A percentile compares a stretch with the other conserved stretches of the same genome.
phyloP scores from a whole-genome alignment of 202 grass and related monocot genomes.

The Zoysia matrella region DNA sequence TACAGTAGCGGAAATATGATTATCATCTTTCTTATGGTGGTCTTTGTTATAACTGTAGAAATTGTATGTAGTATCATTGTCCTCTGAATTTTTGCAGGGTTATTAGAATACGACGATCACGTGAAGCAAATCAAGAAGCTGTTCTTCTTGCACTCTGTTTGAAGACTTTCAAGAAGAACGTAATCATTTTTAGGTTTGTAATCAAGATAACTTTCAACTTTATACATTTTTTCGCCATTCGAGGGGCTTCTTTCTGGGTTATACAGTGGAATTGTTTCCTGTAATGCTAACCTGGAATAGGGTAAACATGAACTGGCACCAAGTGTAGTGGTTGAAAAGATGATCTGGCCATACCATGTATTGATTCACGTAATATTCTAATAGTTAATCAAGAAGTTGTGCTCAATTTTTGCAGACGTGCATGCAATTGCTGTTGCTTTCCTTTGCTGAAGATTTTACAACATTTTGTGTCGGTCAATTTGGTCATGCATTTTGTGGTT shows the following conservation, averaged over 20 bases:
- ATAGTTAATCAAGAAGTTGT: background rate
- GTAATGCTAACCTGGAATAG: background rate
- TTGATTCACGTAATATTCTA: background rate
- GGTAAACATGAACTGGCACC: background rate
- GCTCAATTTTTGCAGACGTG: background rate
- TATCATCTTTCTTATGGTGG: conserved; percentile 4
- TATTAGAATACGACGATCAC: conserved; percentile 81
- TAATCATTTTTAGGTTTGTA: conserved; percentile 94
- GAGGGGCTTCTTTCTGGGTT: background rate
- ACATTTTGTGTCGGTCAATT: background rate
- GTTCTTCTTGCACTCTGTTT: conserved; percentile 96
- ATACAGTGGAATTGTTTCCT: background rate
- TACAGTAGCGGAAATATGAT: background rate
- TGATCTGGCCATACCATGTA: background rate
- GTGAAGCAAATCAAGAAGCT: conserved; percentile 91
- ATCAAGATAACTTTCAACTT: conserved; percentile 19
- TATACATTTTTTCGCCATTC: conserved; percentile 12
- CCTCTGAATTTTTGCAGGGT: conserved; percentile 57
- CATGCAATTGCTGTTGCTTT: background rate
- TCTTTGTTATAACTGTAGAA: background rate
- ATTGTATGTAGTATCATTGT: conserved; percentile 23
- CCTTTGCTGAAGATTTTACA: background rate
- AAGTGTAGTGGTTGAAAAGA: conserved; percentile 16
- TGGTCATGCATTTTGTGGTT: background rate
- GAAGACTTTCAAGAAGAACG: conserved; percentile 88